Base-by-base conservation (phyloP, 352 stramenopile genomes). In the Globisporangium iwayamae region DNA sequence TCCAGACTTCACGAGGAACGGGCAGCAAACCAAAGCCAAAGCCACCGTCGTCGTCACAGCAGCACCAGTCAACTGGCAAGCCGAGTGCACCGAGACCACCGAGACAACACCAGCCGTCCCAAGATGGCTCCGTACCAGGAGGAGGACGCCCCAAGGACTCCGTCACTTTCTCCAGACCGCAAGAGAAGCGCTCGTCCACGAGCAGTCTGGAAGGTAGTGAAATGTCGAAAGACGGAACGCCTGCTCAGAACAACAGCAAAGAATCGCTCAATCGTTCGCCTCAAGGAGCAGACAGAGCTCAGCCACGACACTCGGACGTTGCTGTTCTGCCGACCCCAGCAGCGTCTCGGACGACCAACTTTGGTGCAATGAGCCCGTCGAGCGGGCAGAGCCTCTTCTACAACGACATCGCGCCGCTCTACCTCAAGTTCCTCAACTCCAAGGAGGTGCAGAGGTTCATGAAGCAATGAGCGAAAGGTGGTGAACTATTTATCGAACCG, bases 371-470 rank as follows among this genome's bases (percentile, higher is more conserved):
- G 57, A 65, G 45, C 34, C 58, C 51, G 18, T 48, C 73, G 9
- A 70, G 57, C 16, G 72, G 69, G 0, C 68, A 65, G 8, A 89
- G 83, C 60, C 75, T 86, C 7, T 87, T 92, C 25, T 88, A 92
- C 72, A 77, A 85, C 56, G 81, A 90, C 60, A 90, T 92, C 48
- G 71, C 79, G 16, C 83, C 83, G 6, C 70, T 89, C 32, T 92
- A 92, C 45, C 74, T 82, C 7, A 89, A 89, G 66, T 89, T 92
- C 34, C 56, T 92, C 20, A 85, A 81, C 28, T 89, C 83, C 11
- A 85, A 84, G 10, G 79, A 89, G 32, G 80, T 82, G 45, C 76
- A 89, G 54, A 78, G 74, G 30, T 71, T 76, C 63, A 70, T 81
- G 63, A 84, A 85, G 32, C 72, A 69, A 18, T 76, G 56, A 66